Conservation (phyloP, 345 rosid genomes). For the Odontarrhena argentea region DNA sequence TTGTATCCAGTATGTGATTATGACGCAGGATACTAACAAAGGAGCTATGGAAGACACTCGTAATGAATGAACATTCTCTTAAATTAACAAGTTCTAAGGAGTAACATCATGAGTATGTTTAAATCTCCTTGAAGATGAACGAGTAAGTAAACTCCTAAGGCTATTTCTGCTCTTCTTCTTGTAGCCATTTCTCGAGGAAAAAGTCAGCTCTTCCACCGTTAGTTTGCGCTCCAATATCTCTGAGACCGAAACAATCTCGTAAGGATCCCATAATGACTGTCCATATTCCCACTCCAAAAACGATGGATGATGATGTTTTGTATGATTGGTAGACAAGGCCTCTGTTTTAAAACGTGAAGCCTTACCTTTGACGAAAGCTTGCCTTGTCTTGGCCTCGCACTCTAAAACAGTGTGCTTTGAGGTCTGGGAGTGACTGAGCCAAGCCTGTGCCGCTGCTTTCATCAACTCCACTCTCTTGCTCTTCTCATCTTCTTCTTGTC, state of each 20-base stretch:
- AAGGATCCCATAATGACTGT: constrained; percentile 72
- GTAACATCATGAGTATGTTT: constrained; percentile 25
- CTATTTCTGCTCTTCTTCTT: constrained; percentile 56
- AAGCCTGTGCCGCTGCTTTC: constrained; percentile 90
- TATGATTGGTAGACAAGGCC: constrained; percentile 35
- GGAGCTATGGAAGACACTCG: neutral
- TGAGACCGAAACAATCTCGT: constrained; percentile 67
- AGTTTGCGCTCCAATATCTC: constrained; percentile 65
- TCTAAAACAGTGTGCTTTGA: constrained; percentile 50
- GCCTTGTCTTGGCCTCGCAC: constrained; percentile 51
- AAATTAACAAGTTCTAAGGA: constrained; percentile 25
- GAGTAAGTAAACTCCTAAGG: constrained; percentile 63
- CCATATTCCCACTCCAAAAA: constrained; percentile 63
- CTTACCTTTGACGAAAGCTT: constrained; percentile 43
- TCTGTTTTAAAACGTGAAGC: constrained; percentile 80
- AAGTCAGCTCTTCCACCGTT: constrained; percentile 42
- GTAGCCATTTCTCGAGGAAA: constrained; percentile 27
- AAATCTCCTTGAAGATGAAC: constrained; percentile 57
- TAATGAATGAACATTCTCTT: neutral
- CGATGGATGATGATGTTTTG: constrained; percentile 28
- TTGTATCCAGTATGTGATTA: too few species aligned
- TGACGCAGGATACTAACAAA: neutral
- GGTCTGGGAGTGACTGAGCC: constrained; percentile 62
- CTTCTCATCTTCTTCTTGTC: constrained; percentile 36
- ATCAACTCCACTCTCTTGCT: constrained; percentile 56